A percentile compares a stretch with the other conserved stretches of the same genome.
These are phyloP conservation scores for Aspergillus novofumigatus DNA, from an alignment of 2,329 filamentous ascomycete genomes.

Conservation along the genomic window DNA sequence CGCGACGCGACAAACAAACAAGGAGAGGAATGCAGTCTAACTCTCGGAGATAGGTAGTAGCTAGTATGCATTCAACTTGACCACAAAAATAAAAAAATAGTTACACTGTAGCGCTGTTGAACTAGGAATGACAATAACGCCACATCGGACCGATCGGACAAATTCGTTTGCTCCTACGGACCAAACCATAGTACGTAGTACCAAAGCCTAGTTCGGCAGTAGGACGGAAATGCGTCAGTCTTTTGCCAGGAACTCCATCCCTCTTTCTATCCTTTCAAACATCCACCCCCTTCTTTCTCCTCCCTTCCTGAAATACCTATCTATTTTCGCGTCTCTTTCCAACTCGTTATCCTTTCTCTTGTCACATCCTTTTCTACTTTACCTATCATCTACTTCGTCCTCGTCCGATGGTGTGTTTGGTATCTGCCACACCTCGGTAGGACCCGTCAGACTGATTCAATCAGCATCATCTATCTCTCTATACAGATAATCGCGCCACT, in stretches of 20 bases:
- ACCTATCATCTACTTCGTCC: neutral
- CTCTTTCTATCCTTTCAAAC: neutral
- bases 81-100: neutral
- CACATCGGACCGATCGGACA: neutral
- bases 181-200: neutral
- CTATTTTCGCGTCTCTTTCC: neutral
- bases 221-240: neutral
- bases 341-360: neutral
- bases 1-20: neutral
- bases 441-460: neutral
- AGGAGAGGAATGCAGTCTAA: neutral
- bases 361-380: neutral
- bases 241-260: neutral
- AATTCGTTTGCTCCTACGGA: neutral
- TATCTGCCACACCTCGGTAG: neutral
- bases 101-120: neutral
- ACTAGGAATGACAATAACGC: neutral
- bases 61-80: neutral
- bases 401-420: neutral
- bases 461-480: neutral
- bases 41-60: neutral
- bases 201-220: neutral
- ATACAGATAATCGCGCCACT: constrained; percentile 18
- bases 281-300: neutral
- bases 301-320: neutral